Base-by-base conservation (phyloP, 2,329 filamentous ascomycete species). In the Aspergillus flavus region DNA sequence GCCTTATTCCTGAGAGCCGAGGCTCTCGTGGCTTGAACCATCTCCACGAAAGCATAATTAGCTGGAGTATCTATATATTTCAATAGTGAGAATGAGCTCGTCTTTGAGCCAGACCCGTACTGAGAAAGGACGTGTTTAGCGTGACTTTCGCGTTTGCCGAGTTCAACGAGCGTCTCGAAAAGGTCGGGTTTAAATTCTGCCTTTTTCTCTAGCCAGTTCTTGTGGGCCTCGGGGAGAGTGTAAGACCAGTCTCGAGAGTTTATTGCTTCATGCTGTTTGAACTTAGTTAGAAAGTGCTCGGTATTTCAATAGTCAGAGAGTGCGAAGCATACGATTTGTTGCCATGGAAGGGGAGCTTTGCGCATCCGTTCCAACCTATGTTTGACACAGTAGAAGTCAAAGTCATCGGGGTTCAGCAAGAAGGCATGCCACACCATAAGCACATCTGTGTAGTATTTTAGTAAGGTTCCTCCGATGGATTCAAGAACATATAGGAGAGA, bases 401-500 rank as follows among this genome's bases (percentile, higher is more conserved):
- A 93, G 23, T 80, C 81, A 41, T 87, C 81, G 0, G 91, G 91
- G 67, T 93, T 93, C 6, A 94, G 84, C 84, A 91, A 88, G 70
- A 91, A 91, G 0, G 89, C 80, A 74, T 94, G 91, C 88, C 89
- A 91, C 0, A 93, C 87, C 87, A 93, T 90, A n/a, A 93, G 78
- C 0, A 93, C 86, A 76, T 93, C 91, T 82, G 46, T 36, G 64
- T 65, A 63, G 53, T 1, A 26, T 59, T 1, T 21, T 23, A 54
- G 30, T 21, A 12, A 9, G 5, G 14, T 23, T 23, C n/a, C n/a
- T 23, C 14, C 1, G 10, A 3, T 16, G n/a, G 9, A 9, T 5
- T 12, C 21, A 30, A 23, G 34, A 6, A 11, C 30, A 0, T 16
- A 2, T 12, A 3, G 14, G 3, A 39, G 14, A 55, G 30, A 7